phyloP scores from a whole-genome alignment of 2,329 filamentous ascomycete genomes.

The Rhinocladiella similis region DNA sequence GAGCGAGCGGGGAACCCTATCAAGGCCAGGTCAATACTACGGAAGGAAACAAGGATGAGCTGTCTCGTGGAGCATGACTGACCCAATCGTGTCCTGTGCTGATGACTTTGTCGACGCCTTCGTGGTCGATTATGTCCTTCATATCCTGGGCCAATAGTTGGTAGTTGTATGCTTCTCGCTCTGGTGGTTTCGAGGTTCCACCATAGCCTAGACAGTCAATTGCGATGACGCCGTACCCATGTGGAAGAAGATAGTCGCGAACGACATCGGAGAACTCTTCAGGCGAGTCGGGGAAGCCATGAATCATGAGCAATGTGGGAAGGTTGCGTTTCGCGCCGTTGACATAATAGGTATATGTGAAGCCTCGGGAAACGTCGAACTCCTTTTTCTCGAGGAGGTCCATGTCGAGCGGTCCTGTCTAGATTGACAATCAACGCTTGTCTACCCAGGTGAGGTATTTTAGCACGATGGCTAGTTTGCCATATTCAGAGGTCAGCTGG shows the following conservation, averaged over 20 bases:
- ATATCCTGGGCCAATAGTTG: constrained; percentile 39
- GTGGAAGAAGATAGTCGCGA: constrained; percentile 40
- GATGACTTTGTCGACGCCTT: constrained; percentile 39
- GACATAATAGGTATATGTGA: constrained; percentile 45
- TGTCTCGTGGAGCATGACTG: not conserved
- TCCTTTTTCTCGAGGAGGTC: constrained; percentile 16
- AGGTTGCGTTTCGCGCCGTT: constrained; percentile 22
- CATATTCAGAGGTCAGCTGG: no score
- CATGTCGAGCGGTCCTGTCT: not conserved
- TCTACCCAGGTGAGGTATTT: not conserved
- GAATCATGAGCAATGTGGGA: constrained; percentile 43
- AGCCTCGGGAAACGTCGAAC: constrained; percentile 15
- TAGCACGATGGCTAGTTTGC: no score
- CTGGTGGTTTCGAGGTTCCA: constrained; percentile 43
- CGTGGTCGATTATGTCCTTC: constrained; percentile 42
- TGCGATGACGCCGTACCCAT: constrained; percentile 42
- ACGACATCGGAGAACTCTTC: constrained; percentile 44
- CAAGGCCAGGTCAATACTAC: not conserved
- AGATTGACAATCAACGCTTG: not conserved
- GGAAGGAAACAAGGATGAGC: not conserved
- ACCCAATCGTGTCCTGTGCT: constrained; percentile 50
- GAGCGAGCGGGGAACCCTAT: constrained; percentile 45
- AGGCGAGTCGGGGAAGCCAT: constrained; percentile 53
- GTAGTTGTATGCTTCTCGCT: constrained; percentile 39
- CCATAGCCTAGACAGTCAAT: constrained; percentile 44